phyloP scores from a whole-genome alignment of 805 yeast genomes.

The Myxozyma melibiosi region DNA sequence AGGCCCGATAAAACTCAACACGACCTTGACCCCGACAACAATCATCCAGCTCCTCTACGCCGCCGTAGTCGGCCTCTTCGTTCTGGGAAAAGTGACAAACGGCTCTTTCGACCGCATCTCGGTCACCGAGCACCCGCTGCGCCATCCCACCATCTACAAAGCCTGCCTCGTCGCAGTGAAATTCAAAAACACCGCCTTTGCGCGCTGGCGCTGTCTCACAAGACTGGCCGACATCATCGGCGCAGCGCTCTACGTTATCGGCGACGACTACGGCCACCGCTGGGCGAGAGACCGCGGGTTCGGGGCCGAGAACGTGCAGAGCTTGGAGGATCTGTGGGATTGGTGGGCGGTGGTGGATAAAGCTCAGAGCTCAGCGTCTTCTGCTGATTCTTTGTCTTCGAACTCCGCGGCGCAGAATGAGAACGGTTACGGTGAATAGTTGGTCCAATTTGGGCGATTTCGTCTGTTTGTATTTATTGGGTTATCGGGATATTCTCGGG shows the following conservation, averaged over 20 bases:
- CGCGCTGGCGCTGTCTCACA: constrained; percentile 14
- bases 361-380: neutral
- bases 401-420: no score
- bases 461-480: no score
- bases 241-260: constrained; percentile 13
- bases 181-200: constrained; percentile 7
- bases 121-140: constrained; percentile 8
- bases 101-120: constrained; percentile 2
- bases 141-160: constrained; percentile 9
- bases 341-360: constrained; percentile 15
- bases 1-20: neutral
- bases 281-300: constrained; percentile 17
- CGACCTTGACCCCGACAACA: constrained; percentile 10
- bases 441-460: no score
- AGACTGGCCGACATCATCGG: constrained; percentile 13
- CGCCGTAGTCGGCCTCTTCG: constrained; percentile 23
- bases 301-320: constrained; percentile 13
- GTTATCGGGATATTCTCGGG: no score
- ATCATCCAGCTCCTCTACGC: constrained; percentile 21
- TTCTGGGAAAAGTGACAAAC: constrained; percentile 3
- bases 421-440: no score
- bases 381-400: no score
- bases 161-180: constrained; percentile 5
- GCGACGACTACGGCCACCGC: constrained; percentile 3
- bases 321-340: constrained; percentile 20